phyloP scores from a whole-genome alignment of 345 rosid genomes.

The Citrus maxima region DNA sequence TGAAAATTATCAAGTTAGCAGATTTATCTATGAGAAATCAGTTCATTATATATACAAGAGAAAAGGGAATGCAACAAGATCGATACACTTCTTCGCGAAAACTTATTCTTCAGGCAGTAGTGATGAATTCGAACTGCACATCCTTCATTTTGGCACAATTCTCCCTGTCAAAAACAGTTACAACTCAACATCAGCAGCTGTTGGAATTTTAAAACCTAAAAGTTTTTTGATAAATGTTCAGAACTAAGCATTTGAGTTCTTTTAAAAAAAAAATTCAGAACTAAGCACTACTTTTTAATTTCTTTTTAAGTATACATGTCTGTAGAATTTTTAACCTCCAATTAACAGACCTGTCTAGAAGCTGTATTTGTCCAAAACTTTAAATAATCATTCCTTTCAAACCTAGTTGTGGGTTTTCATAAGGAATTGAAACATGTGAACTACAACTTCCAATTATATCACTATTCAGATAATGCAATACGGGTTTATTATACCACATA shows the following conservation, averaged over 20 bases:
- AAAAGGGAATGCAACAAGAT: not conserved
- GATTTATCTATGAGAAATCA: not conserved
- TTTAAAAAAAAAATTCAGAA: no score
- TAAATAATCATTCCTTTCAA: not conserved
- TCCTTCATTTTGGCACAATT: slow-evolving; percentile 58
- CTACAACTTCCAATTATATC: not conserved
- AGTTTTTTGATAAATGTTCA: not conserved
- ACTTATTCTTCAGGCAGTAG: slow-evolving; percentile 67
- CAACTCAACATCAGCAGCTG: not conserved
- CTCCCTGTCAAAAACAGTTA: slow-evolving; percentile 47
- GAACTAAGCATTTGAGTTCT: not conserved
- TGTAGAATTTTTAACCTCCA: not conserved
- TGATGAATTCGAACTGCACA: slow-evolving; percentile 67
- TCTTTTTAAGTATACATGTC: not conserved
- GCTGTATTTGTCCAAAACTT: not conserved
- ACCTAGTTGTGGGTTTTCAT: not conserved
- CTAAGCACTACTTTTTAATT: not conserved
- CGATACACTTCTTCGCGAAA: slow-evolving; percentile 47
- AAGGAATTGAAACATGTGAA: not conserved
- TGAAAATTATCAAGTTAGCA: slow-evolving; percentile 27
- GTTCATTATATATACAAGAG: not conserved
- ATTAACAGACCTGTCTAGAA: not conserved
- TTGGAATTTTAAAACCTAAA: not conserved
- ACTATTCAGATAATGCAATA: not conserved
- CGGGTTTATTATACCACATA: not conserved